Evolutionary conservation across 1,139 yeast species (phyloP).

Genomic region (Suhomyces bokatorum): DNA sequence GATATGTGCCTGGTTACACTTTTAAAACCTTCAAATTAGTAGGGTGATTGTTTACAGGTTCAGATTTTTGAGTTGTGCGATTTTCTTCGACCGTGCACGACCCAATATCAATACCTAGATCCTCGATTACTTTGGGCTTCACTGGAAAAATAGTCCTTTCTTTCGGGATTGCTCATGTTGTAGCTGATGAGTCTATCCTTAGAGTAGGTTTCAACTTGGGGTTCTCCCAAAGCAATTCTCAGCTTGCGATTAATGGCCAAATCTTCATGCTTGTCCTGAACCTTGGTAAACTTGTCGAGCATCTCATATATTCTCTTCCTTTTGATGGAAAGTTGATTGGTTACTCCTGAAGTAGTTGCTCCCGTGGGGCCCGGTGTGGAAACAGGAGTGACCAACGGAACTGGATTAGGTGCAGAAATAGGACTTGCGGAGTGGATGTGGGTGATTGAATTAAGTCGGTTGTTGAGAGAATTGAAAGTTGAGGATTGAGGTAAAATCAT

Average conservation of each 20-base stretch:
- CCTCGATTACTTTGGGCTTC: constrained; percentile 4
- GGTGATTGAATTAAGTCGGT: constrained; percentile 60
- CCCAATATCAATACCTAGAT: background rate
- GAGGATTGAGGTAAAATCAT: constrained; percentile 95
- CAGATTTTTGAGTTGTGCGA: background rate
- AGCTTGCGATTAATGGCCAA: constrained; percentile 13
- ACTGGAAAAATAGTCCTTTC: constrained; percentile 18
- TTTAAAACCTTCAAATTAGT: constrained; percentile 11
- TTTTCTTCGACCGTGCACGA: background rate
- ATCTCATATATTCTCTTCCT: constrained; percentile 51
- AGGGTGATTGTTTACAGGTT: constrained; percentile 11
- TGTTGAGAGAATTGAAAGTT: constrained; percentile 81
- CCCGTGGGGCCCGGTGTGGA: constrained; percentile 22
- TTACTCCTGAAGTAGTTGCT: constrained; percentile 17
- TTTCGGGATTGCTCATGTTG: constrained; percentile 13
- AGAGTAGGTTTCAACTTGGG: constrained; percentile 2
- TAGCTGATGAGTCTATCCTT: constrained; percentile 15
- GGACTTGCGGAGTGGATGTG: constrained; percentile 24
- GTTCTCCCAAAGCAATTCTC: constrained; percentile 7
- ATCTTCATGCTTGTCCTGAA: constrained; percentile 58
- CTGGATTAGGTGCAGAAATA: constrained; percentile 17
- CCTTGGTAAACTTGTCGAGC: constrained; percentile 58
- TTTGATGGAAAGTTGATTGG: constrained; percentile 40
- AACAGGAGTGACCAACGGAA: constrained; percentile 29
- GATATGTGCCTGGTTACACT: constrained; percentile 10